phyloP scores from a whole-genome alignment of 139 green algal genomes.

The Chlamydomonas eustigma region DNA sequence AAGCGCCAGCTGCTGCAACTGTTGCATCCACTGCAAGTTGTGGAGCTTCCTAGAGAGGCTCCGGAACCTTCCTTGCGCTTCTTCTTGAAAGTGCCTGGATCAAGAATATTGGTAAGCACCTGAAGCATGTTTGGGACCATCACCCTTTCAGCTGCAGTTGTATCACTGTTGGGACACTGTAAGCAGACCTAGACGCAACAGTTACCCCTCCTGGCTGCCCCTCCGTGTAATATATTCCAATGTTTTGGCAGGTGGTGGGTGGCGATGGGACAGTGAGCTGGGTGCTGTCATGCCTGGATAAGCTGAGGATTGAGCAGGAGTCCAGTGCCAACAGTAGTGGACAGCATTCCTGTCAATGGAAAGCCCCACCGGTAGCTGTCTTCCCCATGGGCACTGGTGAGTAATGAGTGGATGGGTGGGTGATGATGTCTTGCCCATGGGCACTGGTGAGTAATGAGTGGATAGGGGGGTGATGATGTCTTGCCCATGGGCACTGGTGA shows the following conservation, averaged over 20 bases:
- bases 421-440: too few species aligned
- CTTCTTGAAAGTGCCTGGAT: conserved; percentile 51
- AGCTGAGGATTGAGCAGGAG: neutral
- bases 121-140: too few species aligned
- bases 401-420: too few species aligned
- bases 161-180: too few species aligned
- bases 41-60: conserved; percentile 56
- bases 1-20: conserved; percentile 59
- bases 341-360: conserved; percentile 28
- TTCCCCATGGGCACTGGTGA: conserved; percentile 74
- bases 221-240: too few species aligned
- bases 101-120: conserved; percentile 59
- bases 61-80: conserved; percentile 62
- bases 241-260: conserved; percentile 35
- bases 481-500: too few species aligned
- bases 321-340: neutral
- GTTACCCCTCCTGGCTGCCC: too few species aligned
- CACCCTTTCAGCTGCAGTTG: too few species aligned
- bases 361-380: conserved; percentile 64
- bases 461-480: too few species aligned
- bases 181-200: too few species aligned
- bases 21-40: conserved; percentile 36
- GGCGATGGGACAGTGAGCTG: conserved; percentile 80
- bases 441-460: too few species aligned
- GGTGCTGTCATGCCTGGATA: conserved; percentile 60